A percentile compares a stretch with the other conserved stretches of the same genome.
phyloP scores from a whole-genome alignment of 441 rosid genomes.

The Gossypium lobatum region DNA sequence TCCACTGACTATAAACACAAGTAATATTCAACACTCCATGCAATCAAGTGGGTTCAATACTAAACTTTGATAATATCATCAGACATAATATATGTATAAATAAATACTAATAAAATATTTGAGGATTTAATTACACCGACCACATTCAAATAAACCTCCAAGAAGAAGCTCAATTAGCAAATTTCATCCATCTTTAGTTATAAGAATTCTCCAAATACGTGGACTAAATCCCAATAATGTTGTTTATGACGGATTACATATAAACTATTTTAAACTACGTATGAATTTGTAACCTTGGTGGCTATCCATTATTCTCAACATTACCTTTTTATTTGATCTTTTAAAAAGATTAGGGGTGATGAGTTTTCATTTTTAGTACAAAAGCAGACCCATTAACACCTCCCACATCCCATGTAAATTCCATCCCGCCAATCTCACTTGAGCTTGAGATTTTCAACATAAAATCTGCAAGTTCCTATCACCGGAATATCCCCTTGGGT shows the following conservation, averaged over 20 bases:
- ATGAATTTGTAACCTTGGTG: background rate
- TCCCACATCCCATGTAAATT: background rate
- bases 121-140: background rate
- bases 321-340: background rate
- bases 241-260: background rate
- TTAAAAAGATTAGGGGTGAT: background rate
- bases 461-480: constrained; percentile 1
- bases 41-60: background rate
- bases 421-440: background rate
- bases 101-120: background rate
- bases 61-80: background rate
- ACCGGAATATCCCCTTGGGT: background rate
- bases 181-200: background rate
- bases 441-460: background rate
- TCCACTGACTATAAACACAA: background rate
- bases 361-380: background rate
- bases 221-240: background rate
- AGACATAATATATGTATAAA: background rate
- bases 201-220: background rate
- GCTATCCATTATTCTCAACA: background rate
- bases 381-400: background rate
- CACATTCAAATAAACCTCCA: background rate
- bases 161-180: background rate
- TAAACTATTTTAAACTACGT: background rate
- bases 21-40: background rate